Base-by-base conservation (phyloP, 208 protist species). In the Kentomonas sorsogonicus region DNA sequence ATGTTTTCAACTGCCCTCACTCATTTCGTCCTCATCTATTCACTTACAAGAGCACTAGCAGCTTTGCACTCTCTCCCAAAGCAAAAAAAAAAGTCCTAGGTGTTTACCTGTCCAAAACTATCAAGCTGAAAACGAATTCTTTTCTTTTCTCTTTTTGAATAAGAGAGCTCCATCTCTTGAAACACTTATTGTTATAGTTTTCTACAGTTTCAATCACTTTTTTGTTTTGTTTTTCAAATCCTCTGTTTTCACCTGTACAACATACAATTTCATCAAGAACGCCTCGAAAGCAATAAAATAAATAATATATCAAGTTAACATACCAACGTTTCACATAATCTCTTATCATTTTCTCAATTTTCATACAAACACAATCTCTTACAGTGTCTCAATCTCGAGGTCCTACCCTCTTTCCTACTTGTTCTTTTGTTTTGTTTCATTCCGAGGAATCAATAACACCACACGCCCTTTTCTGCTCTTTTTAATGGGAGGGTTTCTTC, bases 221-320 rank as follows among this genome's bases (percentile, higher is more conserved):
- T 15, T 22, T 52, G 39, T 67, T 63, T 23, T 22, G n/a, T 36
- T 51, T 46, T 45, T 59, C 27, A 27, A 31, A 20, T 45, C 22
- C 50, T 45, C 29, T 36, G 36, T 41, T 25, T 25, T 39, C 15
- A 2, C 23, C 4, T 54, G n/a, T 18, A 40, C 31, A 30, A 50
- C 63, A 34, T 54, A 52, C 36, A 52, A 43, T 33, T 43, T 57
- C 48, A 51, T 23, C 34, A 43, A 47, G 36, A 33, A 39, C 2
- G 29, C 57, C 11, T 56, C 31, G 23, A 38, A 64, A 40, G 11
- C 15, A 40, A 29, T 33, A 9, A 16, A 33, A 39, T 18, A 36
- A 2, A 33, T 25, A 22, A 4, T 41, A 18, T 41, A 18, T 41
- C 11, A 6, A 53, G 40, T 20, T 36, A 39, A 22, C 22, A 18